A percentile compares a stretch with the other conserved stretches of the same genome.
Evolutionary conservation across 2,329 filamentous ascomycete species (phyloP).

Genomic region (Aureobasidium pullulans): DNA sequence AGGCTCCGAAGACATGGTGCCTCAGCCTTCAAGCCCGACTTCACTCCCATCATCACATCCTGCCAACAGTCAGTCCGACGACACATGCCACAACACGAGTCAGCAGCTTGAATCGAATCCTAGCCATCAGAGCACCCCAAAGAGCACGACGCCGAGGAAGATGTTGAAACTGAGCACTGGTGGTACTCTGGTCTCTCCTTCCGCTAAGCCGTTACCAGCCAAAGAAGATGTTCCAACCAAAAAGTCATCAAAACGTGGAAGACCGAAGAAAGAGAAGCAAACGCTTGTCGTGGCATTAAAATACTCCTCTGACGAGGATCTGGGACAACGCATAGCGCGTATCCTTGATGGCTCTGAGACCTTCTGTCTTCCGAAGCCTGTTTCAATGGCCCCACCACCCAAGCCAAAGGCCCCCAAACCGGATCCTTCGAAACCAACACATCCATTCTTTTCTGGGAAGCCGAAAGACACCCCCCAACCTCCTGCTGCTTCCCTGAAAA

Average conservation of each 20-base stretch:
- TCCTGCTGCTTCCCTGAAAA: slow-evolving; percentile 19
- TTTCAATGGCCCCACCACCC: slow-evolving; percentile 19
- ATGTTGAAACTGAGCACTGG: slow-evolving; percentile 35
- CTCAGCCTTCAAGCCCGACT: slow-evolving; percentile 9
- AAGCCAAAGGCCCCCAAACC: slow-evolving; percentile 22
- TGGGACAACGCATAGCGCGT: slow-evolving; percentile 56
- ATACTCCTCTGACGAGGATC: slow-evolving; percentile 42
- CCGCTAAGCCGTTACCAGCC: slow-evolving; percentile 22
- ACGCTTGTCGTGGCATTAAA: slow-evolving; percentile 21
- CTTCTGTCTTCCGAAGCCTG: slow-evolving; percentile 13
- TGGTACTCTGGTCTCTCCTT: slow-evolving; percentile 40
- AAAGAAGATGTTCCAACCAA: slow-evolving; percentile 17
- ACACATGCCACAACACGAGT: not conserved
- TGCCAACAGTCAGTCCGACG: not conserved
- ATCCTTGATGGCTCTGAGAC: slow-evolving; percentile 46
- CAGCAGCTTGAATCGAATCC: not conserved
- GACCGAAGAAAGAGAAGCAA: slow-evolving; percentile 23
- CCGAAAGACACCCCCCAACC: slow-evolving; percentile 22
- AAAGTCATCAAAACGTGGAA: slow-evolving; percentile 22
- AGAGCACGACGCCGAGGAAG: slow-evolving; percentile 26
- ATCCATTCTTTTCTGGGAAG: slow-evolving; percentile 65
- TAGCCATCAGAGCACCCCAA: not conserved
- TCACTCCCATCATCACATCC: slow-evolving; percentile 9
- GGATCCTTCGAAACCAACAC: slow-evolving; percentile 42
- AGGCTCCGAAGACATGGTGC: slow-evolving; percentile 11